These are phyloP conservation scores for Lodderomyces pseudojiufengensis DNA, from an alignment of 1,139 yeast species.

Conservation along the genomic window DNA sequence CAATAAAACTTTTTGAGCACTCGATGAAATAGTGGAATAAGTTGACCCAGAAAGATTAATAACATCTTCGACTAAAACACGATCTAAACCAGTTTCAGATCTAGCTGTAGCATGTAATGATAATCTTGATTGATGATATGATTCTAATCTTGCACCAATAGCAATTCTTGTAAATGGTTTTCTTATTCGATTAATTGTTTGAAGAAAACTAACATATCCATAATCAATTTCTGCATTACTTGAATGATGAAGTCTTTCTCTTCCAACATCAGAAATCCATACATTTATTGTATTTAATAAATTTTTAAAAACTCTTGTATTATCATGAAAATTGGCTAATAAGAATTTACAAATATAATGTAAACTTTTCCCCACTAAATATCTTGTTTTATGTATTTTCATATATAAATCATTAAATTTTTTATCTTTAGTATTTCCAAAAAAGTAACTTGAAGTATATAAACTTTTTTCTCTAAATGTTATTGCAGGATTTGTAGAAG, in stretches of 20 bases:
- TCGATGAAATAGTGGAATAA: slow-evolving; percentile 63
- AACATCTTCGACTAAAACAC: slow-evolving; percentile 62
- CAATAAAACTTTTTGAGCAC: slow-evolving; percentile 68
- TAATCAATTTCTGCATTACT: slow-evolving; percentile 43
- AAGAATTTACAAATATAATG: slow-evolving; percentile 58
- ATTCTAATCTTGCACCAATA: slow-evolving; percentile 70
- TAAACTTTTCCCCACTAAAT: slow-evolving; percentile 61
- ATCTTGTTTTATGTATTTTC: slow-evolving; percentile 60
- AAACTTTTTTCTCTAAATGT: slow-evolving; percentile 60
- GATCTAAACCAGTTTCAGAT: slow-evolving; percentile 66
- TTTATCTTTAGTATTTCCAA: slow-evolving; percentile 47
- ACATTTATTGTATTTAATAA: slow-evolving; percentile 65
- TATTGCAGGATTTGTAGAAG: slow-evolving; percentile 43
- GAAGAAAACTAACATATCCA: slow-evolving; percentile 33
- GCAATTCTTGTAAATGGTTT: slow-evolving; percentile 80
- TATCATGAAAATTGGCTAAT: slow-evolving; percentile 52
- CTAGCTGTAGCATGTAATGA: slow-evolving; percentile 74
- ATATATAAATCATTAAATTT: slow-evolving; percentile 51
- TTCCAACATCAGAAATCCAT: slow-evolving; percentile 84
- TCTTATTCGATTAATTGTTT: slow-evolving; percentile 44
- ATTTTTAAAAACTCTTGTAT: slow-evolving; percentile 65
- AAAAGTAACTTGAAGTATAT: slow-evolving; percentile 55
- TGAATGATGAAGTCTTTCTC: slow-evolving; percentile 61
- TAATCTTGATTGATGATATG: slow-evolving; percentile 74
- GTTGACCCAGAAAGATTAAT: slow-evolving; percentile 65